These are phyloP conservation scores for Ramaria rubella DNA, from an alignment of 768 basidiomycete species.

Conservation along the genomic window DNA sequence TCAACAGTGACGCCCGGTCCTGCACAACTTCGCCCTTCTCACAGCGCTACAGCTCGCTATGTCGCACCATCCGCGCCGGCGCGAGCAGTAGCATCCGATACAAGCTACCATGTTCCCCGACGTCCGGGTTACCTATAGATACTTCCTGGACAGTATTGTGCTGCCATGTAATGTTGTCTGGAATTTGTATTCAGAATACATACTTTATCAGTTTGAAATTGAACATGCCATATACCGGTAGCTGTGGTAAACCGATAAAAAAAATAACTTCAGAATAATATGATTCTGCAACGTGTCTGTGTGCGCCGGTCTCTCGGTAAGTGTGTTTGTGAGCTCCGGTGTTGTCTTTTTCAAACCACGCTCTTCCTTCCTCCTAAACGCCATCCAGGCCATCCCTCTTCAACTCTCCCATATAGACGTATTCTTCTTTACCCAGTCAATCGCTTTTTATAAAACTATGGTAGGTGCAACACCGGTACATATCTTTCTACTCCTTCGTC, in stretches of 20 bases:
- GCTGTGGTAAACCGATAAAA: no score
- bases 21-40: background rate
- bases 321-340: background rate
- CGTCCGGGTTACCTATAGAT: background rate
- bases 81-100: background rate
- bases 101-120: background rate
- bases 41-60: background rate
- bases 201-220: no score
- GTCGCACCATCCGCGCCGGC: background rate
- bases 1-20: background rate
- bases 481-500: background rate
- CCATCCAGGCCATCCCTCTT: background rate
- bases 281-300: no score
- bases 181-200: no score
- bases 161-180: no score
- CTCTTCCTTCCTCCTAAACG: constrained; percentile 2
- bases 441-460: constrained; percentile 2
- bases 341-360: constrained; percentile 1
- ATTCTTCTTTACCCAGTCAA: constrained; percentile 1
- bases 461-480: constrained; percentile 4
- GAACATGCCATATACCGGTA: no score
- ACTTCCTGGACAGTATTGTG: no score
- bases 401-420: background rate
- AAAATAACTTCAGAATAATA: no score
- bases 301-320: no score